phyloP scores from a whole-genome alignment of 1,284 basidiomycete genomes.

The Psilocybe mexicana region DNA sequence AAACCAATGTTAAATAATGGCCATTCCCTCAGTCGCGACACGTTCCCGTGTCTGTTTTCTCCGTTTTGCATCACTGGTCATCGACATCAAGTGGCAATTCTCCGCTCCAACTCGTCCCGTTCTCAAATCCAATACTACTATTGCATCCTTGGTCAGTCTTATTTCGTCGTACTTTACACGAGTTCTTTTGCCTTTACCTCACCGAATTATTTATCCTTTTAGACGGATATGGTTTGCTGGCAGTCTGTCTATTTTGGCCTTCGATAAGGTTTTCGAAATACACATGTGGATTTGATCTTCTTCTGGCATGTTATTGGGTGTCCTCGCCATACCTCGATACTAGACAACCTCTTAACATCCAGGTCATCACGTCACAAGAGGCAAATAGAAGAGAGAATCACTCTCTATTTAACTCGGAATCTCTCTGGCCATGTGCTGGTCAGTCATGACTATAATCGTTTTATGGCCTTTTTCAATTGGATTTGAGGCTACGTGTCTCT shows the following conservation, averaged over 20 bases:
- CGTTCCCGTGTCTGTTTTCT: no score
- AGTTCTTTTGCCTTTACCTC: neutral
- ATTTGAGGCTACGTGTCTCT: conserved; percentile 1
- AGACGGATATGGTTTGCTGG: conserved; percentile 25
- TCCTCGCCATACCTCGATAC: conserved; percentile 36
- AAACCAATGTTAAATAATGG: no score
- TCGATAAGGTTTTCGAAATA: conserved; percentile 38
- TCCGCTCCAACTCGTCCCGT: no score
- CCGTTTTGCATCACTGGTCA: no score
- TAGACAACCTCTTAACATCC: conserved; percentile 36
- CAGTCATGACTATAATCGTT: neutral
- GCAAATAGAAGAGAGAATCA: neutral
- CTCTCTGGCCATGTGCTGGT: neutral
- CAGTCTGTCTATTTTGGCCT: conserved; percentile 34
- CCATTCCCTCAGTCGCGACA: no score
- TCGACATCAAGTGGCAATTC: no score
- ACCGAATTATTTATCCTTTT: neutral
- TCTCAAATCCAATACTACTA: no score
- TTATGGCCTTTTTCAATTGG: neutral
- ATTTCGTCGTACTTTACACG: no score
- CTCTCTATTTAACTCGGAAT: neutral
- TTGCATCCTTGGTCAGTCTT: no score
- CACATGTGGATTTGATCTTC: conserved; percentile 39
- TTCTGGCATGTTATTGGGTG: conserved; percentile 38
- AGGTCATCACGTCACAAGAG: conserved; percentile 26